Evolutionary conservation across 1,284 basidiomycete genomes (phyloP).

Genomic region (Athelia psychrophila): DNA sequence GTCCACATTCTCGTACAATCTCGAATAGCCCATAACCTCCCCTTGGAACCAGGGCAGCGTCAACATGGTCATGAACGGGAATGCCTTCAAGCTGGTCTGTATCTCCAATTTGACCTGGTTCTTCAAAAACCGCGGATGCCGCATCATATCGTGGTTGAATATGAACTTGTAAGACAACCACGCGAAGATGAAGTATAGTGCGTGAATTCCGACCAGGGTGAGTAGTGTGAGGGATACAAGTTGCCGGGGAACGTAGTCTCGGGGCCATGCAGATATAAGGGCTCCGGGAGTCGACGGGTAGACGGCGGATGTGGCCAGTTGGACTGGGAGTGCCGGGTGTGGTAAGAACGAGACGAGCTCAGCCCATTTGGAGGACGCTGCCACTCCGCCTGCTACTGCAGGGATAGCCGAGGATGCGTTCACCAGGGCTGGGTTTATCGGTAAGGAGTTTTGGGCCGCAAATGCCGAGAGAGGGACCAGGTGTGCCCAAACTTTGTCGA

Average conservation of each 20-base stretch:
- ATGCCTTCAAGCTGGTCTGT: constrained; percentile 68
- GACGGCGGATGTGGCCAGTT: constrained; percentile 28
- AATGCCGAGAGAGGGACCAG: constrained; percentile 72
- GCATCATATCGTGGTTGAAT: constrained; percentile 97
- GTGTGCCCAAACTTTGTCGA: constrained; percentile 79
- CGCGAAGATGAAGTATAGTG: constrained; percentile 88
- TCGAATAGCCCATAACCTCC: constrained; percentile 87
- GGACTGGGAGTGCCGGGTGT: constrained; percentile 45
- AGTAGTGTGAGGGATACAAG: constrained; percentile 71
- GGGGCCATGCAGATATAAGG: constrained; percentile 68
- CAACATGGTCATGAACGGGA: constrained; percentile 77
- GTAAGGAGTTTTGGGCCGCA: constrained; percentile 25
- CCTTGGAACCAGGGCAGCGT: constrained; percentile 94
- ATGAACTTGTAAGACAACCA: constrained; percentile 81
- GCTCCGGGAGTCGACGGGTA: constrained; percentile 25
- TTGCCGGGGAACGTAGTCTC: constrained; percentile 81
- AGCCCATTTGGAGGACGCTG: constrained; percentile 42
- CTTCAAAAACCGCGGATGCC: constrained; percentile 91
- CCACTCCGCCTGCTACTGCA: constrained; percentile 18
- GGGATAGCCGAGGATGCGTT: constrained; percentile 32
- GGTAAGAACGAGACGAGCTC: constrained; percentile 56
- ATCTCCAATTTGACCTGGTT: constrained; percentile 90
- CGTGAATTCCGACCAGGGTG: constrained; percentile 79
- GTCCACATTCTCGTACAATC: constrained; percentile 74
- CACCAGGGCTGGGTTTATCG: constrained; percentile 24